phyloP scores from a whole-genome alignment of 345 rosid species.

The Eucalyptus grandis region DNA sequence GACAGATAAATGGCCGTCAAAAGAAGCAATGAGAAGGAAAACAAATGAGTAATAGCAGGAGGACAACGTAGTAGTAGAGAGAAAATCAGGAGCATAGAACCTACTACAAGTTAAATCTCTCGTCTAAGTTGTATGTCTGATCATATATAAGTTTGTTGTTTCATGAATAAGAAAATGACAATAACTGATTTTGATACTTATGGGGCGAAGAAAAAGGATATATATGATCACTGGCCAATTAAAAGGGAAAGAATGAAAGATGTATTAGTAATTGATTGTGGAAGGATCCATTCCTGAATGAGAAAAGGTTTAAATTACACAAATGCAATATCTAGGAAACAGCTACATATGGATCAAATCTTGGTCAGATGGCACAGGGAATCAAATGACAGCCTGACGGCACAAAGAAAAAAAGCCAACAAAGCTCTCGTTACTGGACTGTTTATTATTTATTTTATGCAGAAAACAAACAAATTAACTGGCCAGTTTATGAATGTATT shows the following conservation, averaged over 20 bases:
- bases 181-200: neutral
- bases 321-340: neutral
- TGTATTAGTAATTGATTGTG: no score
- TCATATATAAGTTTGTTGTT: neutral
- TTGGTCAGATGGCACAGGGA: neutral
- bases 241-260: no score
- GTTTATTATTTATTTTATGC: neutral
- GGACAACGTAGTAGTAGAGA: neutral
- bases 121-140: neutral
- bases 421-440: neutral
- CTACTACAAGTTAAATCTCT: neutral
- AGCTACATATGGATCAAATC: neutral
- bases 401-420: neutral
- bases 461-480: neutral
- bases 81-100: neutral
- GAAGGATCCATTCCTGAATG: no score
- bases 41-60: neutral
- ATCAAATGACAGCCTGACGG: neutral
- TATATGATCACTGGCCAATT: neutral
- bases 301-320: neutral
- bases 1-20: neutral
- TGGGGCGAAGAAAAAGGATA: neutral
- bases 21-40: neutral
- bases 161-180: neutral
- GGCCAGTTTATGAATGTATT: neutral